Percentiles rank a stretch among this genome's conserved stretches.
Evolutionary conservation across 495 filamentous ascomycete species (phyloP).

Genomic region (Aspergillus haitiensis): DNA sequence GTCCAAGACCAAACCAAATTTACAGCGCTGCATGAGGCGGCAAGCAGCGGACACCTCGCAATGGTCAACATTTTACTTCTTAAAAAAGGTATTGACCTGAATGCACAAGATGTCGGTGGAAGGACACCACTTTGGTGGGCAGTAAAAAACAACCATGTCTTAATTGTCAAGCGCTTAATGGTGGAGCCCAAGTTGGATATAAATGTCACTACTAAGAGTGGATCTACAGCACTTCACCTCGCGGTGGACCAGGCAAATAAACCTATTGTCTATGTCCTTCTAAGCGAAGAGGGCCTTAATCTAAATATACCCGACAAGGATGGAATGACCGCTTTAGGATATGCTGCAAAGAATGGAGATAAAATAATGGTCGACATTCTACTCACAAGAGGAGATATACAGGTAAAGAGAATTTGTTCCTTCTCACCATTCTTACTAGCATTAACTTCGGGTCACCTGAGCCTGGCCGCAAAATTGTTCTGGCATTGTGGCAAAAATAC

Average conservation of each 20-base stretch:
- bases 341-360: neutral
- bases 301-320: conserved; percentile 1
- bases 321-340: conserved; percentile 1
- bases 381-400: conserved; percentile 4
- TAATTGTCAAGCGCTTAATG: neutral
- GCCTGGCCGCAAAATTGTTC: neutral
- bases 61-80: conserved; percentile 4
- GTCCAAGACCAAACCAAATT: neutral
- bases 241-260: neutral
- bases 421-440: neutral
- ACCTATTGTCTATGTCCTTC: neutral
- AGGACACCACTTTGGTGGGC: conserved; percentile 4
- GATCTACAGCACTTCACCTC: conserved; percentile 1
- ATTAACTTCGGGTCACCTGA: neutral
- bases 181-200: neutral
- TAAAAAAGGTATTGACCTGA: neutral
- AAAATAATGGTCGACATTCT: conserved; percentile 1
- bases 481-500: neutral
- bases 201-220: neutral
- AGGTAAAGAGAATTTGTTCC: neutral
- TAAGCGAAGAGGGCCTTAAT: neutral
- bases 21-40: conserved; percentile 7
- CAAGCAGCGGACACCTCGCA: neutral
- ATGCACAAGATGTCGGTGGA: conserved; percentile 1
- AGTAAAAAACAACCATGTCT: neutral